Percentiles rank a stretch among this genome's conserved stretches.
These are phyloP conservation scores for Penicillium steckii DNA, from an alignment of 495 filamentous ascomycete species.

Conservation along the genomic window DNA sequence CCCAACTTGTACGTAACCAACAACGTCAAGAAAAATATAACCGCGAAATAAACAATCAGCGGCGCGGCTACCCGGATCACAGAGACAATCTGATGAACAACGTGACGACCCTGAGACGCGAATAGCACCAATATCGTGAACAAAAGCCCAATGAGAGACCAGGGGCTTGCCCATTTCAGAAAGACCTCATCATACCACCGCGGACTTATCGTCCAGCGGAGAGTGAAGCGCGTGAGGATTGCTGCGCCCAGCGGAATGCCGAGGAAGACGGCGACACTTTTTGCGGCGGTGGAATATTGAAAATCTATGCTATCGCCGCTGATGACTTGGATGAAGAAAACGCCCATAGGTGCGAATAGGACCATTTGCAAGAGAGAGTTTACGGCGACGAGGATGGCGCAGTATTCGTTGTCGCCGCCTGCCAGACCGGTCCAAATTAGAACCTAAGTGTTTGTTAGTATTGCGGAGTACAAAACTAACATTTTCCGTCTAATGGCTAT, in stretches of 20 bases:
- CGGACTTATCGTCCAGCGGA: conserved; percentile 53
- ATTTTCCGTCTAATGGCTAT: conserved; percentile 8
- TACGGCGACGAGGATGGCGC: conserved; percentile 84
- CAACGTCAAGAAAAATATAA: conserved; percentile 73
- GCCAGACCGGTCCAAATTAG: conserved; percentile 79
- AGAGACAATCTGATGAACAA: conserved; percentile 80
- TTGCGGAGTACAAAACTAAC: background rate
- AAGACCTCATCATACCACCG: conserved; percentile 68
- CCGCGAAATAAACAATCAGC: conserved; percentile 56
- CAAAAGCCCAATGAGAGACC: conserved; percentile 78
- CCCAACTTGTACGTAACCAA: conserved; percentile 55
- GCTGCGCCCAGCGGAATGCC: conserved; percentile 43
- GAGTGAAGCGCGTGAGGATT: conserved; percentile 65
- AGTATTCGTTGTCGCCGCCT: conserved; percentile 79
- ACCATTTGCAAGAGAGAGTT: conserved; percentile 89
- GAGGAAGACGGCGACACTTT: conserved; percentile 78
- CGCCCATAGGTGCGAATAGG: conserved; percentile 74
- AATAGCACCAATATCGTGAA: conserved; percentile 88
- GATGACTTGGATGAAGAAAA: conserved; percentile 77
- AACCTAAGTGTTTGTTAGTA: conserved; percentile 43
- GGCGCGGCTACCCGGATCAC: conserved; percentile 64
- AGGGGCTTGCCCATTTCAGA: conserved; percentile 65
- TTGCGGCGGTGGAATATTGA: conserved; percentile 70
- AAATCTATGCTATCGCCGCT: conserved; percentile 46
- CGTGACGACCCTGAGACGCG: conserved; percentile 73